Base-by-base conservation (phyloP, 176 grass and related monocot genomes). In the Chloris gayana region DNA sequence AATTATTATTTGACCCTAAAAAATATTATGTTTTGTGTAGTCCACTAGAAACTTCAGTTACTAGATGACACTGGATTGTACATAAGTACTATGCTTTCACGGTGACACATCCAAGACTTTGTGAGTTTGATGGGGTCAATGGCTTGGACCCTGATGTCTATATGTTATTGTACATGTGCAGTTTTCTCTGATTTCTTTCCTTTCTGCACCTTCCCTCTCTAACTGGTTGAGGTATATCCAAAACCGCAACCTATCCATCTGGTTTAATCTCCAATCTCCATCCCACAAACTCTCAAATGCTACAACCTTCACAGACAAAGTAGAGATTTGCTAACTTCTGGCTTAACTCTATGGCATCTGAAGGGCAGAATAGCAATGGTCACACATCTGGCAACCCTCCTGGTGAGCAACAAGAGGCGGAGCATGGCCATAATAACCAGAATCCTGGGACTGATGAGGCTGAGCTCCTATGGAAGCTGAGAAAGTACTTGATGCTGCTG, bases 401-500 rank as follows among this genome's bases (percentile, higher is more conserved):
- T 14, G 17, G 4, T 3, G 41, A 70, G 19, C 53, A 68, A 32
- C 32, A 33, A 21, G 24, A 9, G 13, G 22, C 0, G 25, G 19
- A 74, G 10, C 27, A 46, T 47, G 53, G 7, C 57, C 54, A 53
- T 31, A 19, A 18, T 39, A 66, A 25, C 17, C 66, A 72, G n/a
- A 72, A 78, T 39, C 24, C 18, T 19, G 61, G 38, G 17, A 60
- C 30, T 5, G 69, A n/a, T 7, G 75, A 84, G 14, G 75, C 25
- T 2, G 75, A 88, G 17, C 86, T 88, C 3, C 75, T 88, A 22
- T 88, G 62, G 78, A 85, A 92, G 27, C 80, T 92, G 70, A 54
- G 87, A 18, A 88, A 88, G 80, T 86, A 82, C 49, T 68, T 92
- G 73, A 65, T 92, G 61, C 86, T 92, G 7, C 64, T 89, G 6